These are phyloP conservation scores for Laburnicola sp. DNA, from an alignment of 2,329 filamentous ascomycete species.

Conservation along the genomic window DNA sequence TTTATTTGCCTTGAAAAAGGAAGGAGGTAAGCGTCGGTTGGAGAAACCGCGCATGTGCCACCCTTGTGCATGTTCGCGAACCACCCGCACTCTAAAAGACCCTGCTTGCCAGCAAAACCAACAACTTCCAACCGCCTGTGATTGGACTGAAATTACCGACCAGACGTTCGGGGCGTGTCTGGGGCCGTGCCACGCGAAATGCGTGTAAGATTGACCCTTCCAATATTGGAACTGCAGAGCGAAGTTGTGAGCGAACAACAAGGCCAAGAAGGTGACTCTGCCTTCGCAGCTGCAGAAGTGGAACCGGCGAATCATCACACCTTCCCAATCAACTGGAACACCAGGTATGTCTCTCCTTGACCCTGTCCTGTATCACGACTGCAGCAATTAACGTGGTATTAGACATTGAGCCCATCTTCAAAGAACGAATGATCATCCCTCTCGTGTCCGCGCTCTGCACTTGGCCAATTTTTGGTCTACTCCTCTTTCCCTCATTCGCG, in stretches of 20 bases:
- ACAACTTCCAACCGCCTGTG: neutral
- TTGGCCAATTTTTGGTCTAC: conserved; percentile 9
- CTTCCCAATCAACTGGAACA: too few relatives aligned
- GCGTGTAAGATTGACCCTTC: neutral
- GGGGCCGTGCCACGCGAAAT: neutral
- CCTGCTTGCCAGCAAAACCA: neutral
- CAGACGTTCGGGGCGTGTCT: neutral
- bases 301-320: too few relatives aligned
- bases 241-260: neutral
- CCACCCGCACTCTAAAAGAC: too few relatives aligned
- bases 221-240: neutral
- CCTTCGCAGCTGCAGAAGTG: too few relatives aligned
- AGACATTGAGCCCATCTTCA: too few relatives aligned
- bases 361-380: too few relatives aligned
- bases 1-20: neutral
- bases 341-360: too few relatives aligned
- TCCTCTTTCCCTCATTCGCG: conserved; percentile 5
- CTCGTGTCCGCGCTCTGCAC: conserved; percentile 9
- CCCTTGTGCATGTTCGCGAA: neutral
- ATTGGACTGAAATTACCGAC: neutral
- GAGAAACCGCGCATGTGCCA: neutral
- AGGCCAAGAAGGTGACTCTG: too few relatives aligned
- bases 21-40: neutral
- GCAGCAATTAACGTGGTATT: too few relatives aligned
- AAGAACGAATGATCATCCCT: conserved; percentile 1